These are phyloP conservation scores for Claviceps purpurea DNA, from an alignment of 2,329 filamentous ascomycete genomes.

Conservation along the genomic window DNA sequence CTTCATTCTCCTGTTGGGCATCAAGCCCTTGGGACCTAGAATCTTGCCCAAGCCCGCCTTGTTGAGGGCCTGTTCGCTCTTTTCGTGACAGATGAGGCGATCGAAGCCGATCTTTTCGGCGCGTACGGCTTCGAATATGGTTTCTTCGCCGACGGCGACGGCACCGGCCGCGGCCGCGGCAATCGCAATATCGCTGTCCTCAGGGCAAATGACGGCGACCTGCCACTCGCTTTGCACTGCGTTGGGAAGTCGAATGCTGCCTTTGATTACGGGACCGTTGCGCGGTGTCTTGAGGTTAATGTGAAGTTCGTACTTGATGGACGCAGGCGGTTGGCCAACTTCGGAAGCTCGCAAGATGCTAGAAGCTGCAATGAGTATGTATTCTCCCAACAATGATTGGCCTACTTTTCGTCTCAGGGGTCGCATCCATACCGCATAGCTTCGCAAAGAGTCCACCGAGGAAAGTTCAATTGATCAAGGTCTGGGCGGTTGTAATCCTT, in stretches of 20 bases:
- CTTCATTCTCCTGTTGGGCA: constrained; percentile 80
- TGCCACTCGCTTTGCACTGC: constrained; percentile 78
- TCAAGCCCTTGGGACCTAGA: constrained; percentile 77
- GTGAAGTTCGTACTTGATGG: constrained; percentile 78
- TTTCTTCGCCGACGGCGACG: constrained; percentile 69
- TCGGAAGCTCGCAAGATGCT: constrained; percentile 88
- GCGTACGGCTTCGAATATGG: constrained; percentile 66
- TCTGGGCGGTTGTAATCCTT: constrained; percentile 56
- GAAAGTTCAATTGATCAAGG: constrained; percentile 46
- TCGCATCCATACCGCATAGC: constrained; percentile 59
- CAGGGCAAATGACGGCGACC: constrained; percentile 84
- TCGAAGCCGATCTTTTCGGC: constrained; percentile 75
- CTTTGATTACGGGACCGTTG: constrained; percentile 76
- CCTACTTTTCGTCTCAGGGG: neutral
- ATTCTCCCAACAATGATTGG: neutral
- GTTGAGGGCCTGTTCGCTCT: constrained; percentile 64
- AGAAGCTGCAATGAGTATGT: neutral
- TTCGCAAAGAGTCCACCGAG: constrained; percentile 71
- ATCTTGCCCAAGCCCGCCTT: constrained; percentile 70
- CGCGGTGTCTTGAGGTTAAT: constrained; percentile 72
- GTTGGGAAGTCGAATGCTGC: constrained; percentile 76
- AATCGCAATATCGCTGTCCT: constrained; percentile 58
- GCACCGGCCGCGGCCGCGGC: constrained; percentile 71
- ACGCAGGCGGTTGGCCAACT: constrained; percentile 63
- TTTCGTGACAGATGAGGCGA: constrained; percentile 70